These are phyloP conservation scores for Epichloe uncinata DNA, from an alignment of 2,329 filamentous ascomycete species.

Conservation along the genomic window DNA sequence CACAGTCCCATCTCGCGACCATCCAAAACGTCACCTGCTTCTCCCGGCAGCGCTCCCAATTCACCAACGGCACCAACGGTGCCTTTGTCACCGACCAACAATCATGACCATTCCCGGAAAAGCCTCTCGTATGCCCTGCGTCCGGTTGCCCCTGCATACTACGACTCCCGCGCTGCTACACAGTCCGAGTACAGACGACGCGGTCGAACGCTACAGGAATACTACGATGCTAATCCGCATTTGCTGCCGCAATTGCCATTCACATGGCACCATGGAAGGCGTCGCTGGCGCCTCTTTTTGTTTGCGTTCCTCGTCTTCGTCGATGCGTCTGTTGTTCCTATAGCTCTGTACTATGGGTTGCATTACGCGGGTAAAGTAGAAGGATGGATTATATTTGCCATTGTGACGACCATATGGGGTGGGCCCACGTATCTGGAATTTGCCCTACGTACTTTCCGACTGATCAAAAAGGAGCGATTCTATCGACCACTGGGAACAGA, in stretches of 20 bases:
- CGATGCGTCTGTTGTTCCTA: constrained; percentile 30
- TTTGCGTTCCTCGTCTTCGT: constrained; percentile 35
- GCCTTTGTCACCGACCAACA: background rate
- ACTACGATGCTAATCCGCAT: constrained; percentile 25
- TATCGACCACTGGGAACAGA: constrained; percentile 36
- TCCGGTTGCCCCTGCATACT: constrained; percentile 22
- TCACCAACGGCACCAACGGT: background rate
- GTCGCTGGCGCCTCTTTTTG: constrained; percentile 30
- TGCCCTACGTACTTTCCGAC: constrained; percentile 31
- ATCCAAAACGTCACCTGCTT: background rate
- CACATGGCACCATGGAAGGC: constrained; percentile 27
- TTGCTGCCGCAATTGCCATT: constrained; percentile 27
- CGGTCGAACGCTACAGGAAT: constrained; percentile 23
- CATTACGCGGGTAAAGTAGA: constrained; percentile 26
- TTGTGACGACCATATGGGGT: constrained; percentile 42
- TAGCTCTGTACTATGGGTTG: constrained; percentile 39
- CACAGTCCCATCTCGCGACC: background rate
- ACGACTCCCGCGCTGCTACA: constrained; percentile 26
- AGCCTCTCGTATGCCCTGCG: constrained; percentile 24
- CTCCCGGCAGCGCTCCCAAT: background rate
- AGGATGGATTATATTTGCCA: constrained; percentile 33
- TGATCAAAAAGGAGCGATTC: constrained; percentile 34
- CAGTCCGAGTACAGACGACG: constrained; percentile 21
- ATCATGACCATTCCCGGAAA: constrained; percentile 10
- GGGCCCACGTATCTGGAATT: constrained; percentile 42